Conservation (phyloP, 1,284 basidiomycete genomes). For the Apiotrichum gracile region DNA sequence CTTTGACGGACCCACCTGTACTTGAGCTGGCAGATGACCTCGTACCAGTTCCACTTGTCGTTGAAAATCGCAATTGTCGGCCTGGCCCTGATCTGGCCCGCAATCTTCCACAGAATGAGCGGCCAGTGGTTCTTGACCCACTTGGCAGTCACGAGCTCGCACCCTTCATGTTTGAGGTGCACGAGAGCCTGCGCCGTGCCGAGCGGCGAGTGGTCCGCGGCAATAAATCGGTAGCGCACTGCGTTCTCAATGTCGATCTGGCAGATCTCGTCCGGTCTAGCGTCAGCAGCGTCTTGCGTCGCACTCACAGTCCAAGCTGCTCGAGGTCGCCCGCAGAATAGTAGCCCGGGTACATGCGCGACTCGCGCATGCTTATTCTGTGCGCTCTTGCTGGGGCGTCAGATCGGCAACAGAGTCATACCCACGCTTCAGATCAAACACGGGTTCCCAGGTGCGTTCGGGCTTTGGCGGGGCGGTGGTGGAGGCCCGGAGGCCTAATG, state of each 20-base stretch:
- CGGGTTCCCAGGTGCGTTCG: constrained; percentile 12
- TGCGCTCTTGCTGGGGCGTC: constrained; percentile 16
- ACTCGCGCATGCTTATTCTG: constrained; percentile 24
- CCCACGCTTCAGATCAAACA: constrained; percentile 43
- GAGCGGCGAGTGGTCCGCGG: constrained; percentile 20
- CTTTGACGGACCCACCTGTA: constrained; percentile 60
- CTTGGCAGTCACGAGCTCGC: constrained; percentile 28
- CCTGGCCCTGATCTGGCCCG: constrained; percentile 68
- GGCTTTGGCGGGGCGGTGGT: neutral
- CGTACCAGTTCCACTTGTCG: constrained; percentile 68
- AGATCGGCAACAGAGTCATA: neutral
- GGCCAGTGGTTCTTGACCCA: constrained; percentile 94
- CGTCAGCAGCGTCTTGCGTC: neutral
- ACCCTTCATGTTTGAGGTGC: constrained; percentile 26
- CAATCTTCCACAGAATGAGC: constrained; percentile 89
- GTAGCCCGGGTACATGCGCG: constrained; percentile 54
- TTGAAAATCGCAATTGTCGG: constrained; percentile 56
- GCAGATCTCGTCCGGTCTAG: constrained; percentile 52
- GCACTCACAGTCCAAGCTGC: constrained; percentile 60
- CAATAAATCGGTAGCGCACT: constrained; percentile 60
- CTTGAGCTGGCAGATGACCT: constrained; percentile 72
- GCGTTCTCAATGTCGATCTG: constrained; percentile 59
- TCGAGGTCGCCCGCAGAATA: constrained; percentile 54
- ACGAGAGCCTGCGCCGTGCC: constrained; percentile 25
- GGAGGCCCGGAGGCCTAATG: constrained; percentile 2